Evolutionary conservation across 2,329 filamentous ascomycete genomes (phyloP).

Genomic region (Pseudonectria foliicola): DNA sequence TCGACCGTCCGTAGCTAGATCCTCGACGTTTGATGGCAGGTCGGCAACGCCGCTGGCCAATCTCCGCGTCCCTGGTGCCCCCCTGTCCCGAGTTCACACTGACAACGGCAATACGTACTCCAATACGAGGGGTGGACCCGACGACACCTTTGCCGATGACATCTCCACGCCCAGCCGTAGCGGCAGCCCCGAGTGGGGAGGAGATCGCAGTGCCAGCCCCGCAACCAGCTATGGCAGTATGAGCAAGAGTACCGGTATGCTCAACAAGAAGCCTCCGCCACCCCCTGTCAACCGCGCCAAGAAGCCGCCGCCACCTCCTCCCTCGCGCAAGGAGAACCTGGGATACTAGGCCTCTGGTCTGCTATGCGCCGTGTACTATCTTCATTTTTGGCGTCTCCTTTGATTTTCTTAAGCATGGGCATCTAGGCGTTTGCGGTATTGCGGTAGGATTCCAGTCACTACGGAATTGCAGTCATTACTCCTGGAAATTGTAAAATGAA

Average conservation of each 20-base stretch:
- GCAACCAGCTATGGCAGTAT: slow-evolving; percentile 50
- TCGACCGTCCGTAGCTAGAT: slow-evolving; percentile 29
- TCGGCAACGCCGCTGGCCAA: slow-evolving; percentile 17
- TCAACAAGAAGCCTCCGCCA: slow-evolving; percentile 48
- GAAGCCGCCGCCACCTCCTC: slow-evolving; percentile 32
- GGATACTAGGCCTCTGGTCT: slow-evolving; percentile 14
- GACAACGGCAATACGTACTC: slow-evolving; percentile 18
- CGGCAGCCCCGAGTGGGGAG: slow-evolving; percentile 42
- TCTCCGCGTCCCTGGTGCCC: slow-evolving; percentile 23
- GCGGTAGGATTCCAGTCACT: neutral
- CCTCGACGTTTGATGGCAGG: slow-evolving; percentile 32
- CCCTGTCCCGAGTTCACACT: slow-evolving; percentile 38
- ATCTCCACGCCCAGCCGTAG: slow-evolving; percentile 43
- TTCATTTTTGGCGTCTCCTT: slow-evolving; percentile 1
- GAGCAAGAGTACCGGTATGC: slow-evolving; percentile 34
- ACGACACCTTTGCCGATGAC: slow-evolving; percentile 44
- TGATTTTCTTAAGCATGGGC: slow-evolving; percentile 3
- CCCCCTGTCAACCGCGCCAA: slow-evolving; percentile 41
- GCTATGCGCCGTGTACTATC: neutral
- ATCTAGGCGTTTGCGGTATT: slow-evolving; percentile 13
- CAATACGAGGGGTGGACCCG: slow-evolving; percentile 20
- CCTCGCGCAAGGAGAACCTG: slow-evolving; percentile 24
- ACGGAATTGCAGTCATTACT: neutral
- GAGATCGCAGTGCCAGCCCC: slow-evolving; percentile 45
- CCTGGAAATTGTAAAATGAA: neutral